Evolutionary conservation across 2,329 filamentous ascomycete genomes (phyloP).

Genomic region (Talaromyces marneffei): DNA sequence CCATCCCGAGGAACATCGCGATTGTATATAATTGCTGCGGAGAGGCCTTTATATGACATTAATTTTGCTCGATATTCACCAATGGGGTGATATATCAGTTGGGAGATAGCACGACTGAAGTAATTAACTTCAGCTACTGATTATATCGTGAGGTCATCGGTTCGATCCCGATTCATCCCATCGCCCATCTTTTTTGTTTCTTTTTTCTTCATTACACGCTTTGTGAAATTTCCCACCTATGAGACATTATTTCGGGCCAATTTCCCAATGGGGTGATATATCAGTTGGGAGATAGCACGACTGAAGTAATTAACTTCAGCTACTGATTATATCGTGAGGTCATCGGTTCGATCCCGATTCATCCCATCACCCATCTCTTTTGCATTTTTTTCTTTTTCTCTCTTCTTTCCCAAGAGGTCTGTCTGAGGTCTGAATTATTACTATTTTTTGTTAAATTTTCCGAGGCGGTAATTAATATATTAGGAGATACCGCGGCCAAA

Average conservation of each 20-base stretch:
- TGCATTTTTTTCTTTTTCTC: neutral
- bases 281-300: neutral
- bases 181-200: neutral
- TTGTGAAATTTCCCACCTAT: no score
- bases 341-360: neutral
- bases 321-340: neutral
- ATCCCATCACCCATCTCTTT: neutral
- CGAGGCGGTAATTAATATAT: no score
- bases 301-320: neutral
- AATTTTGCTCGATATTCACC: no score
- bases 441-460: no score
- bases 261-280: neutral
- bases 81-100: neutral
- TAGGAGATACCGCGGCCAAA: no score
- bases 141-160: neutral
- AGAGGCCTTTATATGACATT: no score
- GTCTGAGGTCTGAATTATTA: no score
- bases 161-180: neutral
- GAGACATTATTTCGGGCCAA: no score
- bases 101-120: neutral
- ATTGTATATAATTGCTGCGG: no score
- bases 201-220: no score
- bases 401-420: no score
- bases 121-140: neutral
- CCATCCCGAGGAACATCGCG: no score